A percentile compares a stretch with the other conserved stretches of the same genome.
These are phyloP conservation scores for Protomyces lactucae-debilis DNA, from an alignment of 1,139 yeast genomes.

Conservation along the genomic window DNA sequence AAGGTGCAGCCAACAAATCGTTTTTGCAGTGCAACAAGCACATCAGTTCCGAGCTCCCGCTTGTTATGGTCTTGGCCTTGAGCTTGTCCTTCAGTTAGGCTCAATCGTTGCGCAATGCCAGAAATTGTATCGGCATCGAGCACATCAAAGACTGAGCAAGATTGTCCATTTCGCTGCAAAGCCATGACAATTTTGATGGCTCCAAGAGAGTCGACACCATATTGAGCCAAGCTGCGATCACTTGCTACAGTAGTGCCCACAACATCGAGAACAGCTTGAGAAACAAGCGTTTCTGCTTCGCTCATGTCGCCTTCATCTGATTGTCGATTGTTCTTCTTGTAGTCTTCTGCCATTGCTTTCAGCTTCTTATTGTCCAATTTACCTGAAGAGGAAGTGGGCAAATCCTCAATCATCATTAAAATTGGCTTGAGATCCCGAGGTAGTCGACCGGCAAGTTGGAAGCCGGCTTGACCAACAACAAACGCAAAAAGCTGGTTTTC, in stretches of 20 bases:
- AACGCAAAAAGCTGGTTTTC: constrained; percentile 28
- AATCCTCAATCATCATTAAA: not conserved
- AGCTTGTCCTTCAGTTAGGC: not conserved
- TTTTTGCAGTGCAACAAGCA: not conserved
- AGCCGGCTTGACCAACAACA: constrained; percentile 5
- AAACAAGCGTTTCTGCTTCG: not conserved
- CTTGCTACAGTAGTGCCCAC: not conserved
- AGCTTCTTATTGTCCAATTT: constrained; percentile 3
- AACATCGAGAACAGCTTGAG: not conserved
- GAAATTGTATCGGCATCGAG: not conserved
- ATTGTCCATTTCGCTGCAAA: not conserved
- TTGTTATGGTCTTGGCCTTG: not conserved
- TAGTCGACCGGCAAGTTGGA: not conserved
- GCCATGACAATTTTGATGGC: constrained; percentile 21
- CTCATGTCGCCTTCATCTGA: not conserved
- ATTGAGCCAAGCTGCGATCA: not conserved
- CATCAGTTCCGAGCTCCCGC: not conserved
- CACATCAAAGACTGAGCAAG: constrained; percentile 4
- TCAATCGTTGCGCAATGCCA: not conserved
- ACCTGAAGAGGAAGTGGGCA: constrained; percentile 12
- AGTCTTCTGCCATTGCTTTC: not conserved
- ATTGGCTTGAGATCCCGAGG: constrained; percentile 5
- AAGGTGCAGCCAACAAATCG: constrained; percentile 3
- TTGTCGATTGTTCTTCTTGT: not conserved
- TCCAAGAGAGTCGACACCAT: constrained; percentile 16